A percentile compares a stretch with the other conserved stretches of the same genome.
Conservation (phyloP, 495 filamentous ascomycete genomes). For the Cairneyella variabilis region DNA sequence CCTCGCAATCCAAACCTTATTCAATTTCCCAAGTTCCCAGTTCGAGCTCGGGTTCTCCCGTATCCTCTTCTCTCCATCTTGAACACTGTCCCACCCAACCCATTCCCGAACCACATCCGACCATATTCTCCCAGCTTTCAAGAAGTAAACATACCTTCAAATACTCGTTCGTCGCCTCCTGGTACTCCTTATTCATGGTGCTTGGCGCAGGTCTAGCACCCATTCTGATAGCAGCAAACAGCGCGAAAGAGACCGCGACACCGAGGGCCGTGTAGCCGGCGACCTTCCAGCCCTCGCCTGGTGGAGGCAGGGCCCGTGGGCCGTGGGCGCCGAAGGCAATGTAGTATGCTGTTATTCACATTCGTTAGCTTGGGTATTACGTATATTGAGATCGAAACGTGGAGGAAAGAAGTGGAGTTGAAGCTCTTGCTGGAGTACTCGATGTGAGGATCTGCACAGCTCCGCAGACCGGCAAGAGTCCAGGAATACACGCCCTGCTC, state of each 20-base stretch:
- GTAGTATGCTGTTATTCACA: constrained; percentile 75
- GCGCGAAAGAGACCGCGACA: constrained; percentile 50
- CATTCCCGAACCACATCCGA: background rate
- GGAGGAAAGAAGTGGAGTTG: background rate
- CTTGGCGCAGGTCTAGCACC: constrained; percentile 65
- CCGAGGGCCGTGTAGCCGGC: constrained; percentile 64
- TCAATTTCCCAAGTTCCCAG: too few species aligned
- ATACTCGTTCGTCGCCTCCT: constrained; percentile 89
- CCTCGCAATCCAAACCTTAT: too few species aligned
- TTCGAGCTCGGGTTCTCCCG: background rate
- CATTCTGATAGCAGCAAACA: constrained; percentile 62
- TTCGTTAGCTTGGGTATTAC: background rate
- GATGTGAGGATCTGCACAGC: too few species aligned
- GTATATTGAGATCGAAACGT: background rate
- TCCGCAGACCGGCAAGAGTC: too few species aligned
- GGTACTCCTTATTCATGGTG: constrained; percentile 94
- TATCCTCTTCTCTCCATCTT: background rate
- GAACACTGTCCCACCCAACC: background rate
- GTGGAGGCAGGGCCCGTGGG: constrained; percentile 73
- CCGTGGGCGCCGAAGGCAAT: constrained; percentile 97
- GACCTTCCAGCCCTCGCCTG: constrained; percentile 77
- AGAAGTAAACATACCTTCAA: constrained; percentile 75
- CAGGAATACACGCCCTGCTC: too few species aligned
- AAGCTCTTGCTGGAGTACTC: background rate
- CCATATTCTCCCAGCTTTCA: too few species aligned